Base-by-base conservation (phyloP, 352 stramenopile species). In the Globisporangium parvum region DNA sequence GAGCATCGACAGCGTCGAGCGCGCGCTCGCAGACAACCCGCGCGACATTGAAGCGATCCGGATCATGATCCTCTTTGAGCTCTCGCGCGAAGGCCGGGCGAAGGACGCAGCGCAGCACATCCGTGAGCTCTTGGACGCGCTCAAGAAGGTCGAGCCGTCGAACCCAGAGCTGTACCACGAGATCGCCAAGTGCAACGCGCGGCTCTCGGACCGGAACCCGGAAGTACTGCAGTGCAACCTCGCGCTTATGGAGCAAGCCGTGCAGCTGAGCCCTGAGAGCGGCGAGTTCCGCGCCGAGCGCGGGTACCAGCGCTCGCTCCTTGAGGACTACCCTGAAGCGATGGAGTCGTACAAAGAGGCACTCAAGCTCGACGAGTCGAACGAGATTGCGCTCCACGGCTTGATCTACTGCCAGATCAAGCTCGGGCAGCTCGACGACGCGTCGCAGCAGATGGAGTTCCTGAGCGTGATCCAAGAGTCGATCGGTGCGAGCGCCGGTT, bases 381-480 rank as follows among this genome's bases (percentile, higher is more conserved):
- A 96, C 63, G 77, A 93, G 44, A 72, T 77, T 50, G 91, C 91
- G n/a, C 71, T 97, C 6, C 77, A 92, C 42, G 91, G 89, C 0
- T 71, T 96, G 45, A 97, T 98, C 59, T 96, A 96, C 67, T 97
- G 88, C 62, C 91, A 97, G 64, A 81, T 98, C 59, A 93, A 91
- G 47, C 59, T 90, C 4, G 87, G 85, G 6, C 71, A 92, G 51
- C 62, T 95, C 6, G 86, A 97, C 47, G 91, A 98, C 53, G 91
- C 91, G 1, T 82, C 83, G 0, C 80, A 95, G 62, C 91, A 98
- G 59, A 88, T 97, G 70, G 91, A 98, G 47, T 96, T 98, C 55
- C 61, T 97, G 4, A 85, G 70, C 23, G 81, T 96, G 12, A 89
- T 98, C 54, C 87, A 96, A 44, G 84, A 95, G 69, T 93, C 66